Evolutionary conservation across 192 early-diverging fungal genomes (phyloP).

Genomic region (Umbelopsis isabellina): DNA sequence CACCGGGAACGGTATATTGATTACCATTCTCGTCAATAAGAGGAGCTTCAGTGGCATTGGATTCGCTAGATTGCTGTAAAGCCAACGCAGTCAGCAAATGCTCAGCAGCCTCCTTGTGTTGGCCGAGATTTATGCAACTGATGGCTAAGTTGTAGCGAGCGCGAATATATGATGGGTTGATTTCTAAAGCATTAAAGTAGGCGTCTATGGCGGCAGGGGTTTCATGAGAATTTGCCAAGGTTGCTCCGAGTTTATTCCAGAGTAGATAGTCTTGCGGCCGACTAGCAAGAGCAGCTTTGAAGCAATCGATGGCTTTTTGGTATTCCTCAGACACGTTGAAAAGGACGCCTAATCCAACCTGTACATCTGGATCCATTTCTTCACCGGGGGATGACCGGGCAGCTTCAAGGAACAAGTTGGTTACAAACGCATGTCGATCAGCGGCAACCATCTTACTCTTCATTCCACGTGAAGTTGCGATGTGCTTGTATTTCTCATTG

Average conservation of each 20-base stretch:
- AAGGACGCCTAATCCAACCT: slow-evolving; percentile 91
- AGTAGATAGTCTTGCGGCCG: slow-evolving; percentile 91
- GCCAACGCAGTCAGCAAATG: slow-evolving; percentile 89
- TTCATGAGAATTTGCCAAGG: slow-evolving; percentile 86
- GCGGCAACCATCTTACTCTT: slow-evolving; percentile 42
- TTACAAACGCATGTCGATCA: slow-evolving; percentile 72
- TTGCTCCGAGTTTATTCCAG: slow-evolving; percentile 98
- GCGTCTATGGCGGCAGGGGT: slow-evolving; percentile 84
- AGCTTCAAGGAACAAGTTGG: slow-evolving; percentile 78
- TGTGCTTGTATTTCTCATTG: slow-evolving; percentile 66
- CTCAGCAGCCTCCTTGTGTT: slow-evolving; percentile 89
- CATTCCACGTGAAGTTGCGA: slow-evolving; percentile 35
- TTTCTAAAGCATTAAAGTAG: slow-evolving; percentile 91
- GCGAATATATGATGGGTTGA: slow-evolving; percentile 94
- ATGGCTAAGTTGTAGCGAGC: slow-evolving; percentile 97
- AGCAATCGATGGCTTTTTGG: slow-evolving; percentile 97
- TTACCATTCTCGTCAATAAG: slow-evolving; percentile 30
- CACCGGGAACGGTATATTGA: slow-evolving; percentile 37
- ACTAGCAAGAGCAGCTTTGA: slow-evolving; percentile 84
- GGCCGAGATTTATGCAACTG: slow-evolving; percentile 84
- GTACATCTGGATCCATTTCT: slow-evolving; percentile 88
- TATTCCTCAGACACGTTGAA: slow-evolving; percentile 95
- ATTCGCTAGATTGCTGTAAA: slow-evolving; percentile 69
- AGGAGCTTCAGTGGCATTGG: slow-evolving; percentile 38
- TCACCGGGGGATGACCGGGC: slow-evolving; percentile 64